phyloP scores from a whole-genome alignment of 2,329 filamentous ascomycete species.

The Neocatenulostroma microsporum region DNA sequence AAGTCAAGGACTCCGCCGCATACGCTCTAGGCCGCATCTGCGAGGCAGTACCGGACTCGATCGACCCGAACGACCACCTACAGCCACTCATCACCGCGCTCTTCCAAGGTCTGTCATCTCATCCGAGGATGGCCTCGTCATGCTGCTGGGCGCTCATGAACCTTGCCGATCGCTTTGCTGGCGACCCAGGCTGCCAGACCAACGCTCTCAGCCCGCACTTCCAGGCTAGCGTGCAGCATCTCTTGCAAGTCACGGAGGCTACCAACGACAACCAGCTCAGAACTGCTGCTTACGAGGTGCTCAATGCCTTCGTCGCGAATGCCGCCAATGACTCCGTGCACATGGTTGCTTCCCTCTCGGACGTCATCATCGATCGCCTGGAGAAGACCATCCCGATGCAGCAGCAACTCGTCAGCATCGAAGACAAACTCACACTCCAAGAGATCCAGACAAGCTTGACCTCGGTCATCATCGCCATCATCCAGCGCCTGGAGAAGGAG shows the following conservation, averaged over 20 bases:
- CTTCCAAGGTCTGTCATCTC: conserved; percentile 82
- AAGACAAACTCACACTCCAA: conserved; percentile 90
- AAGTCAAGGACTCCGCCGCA: conserved; percentile 91
- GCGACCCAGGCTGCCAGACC: conserved; percentile 66
- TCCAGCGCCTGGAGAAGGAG: conserved; percentile 84
- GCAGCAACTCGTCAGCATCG: conserved; percentile 87
- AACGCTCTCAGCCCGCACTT: conserved; percentile 90
- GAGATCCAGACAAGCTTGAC: conserved; percentile 96
- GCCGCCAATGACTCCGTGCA: conserved; percentile 77
- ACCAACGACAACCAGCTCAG: conserved; percentile 83
- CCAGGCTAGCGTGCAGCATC: conserved; percentile 77
- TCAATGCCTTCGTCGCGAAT: conserved; percentile 89
- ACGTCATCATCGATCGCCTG: conserved; percentile 82
- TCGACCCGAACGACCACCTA: conserved; percentile 76
- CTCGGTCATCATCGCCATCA: conserved; percentile 84
- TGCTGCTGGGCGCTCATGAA: conserved; percentile 99
- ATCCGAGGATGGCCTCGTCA: conserved; percentile 92
- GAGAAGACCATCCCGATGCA: conserved; percentile 86
- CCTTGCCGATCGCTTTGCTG: conserved; percentile 87
- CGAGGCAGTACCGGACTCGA: conserved; percentile 83
- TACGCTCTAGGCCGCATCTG: conserved; percentile 95
- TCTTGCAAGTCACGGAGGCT: conserved; percentile 78
- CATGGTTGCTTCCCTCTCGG: conserved; percentile 72
- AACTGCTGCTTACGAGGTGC: conserved; percentile 92
- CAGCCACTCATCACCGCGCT: conserved; percentile 78